Evolutionary conservation across 805 yeast genomes (phyloP).

Genomic region (Saturnispora sekii): DNA sequence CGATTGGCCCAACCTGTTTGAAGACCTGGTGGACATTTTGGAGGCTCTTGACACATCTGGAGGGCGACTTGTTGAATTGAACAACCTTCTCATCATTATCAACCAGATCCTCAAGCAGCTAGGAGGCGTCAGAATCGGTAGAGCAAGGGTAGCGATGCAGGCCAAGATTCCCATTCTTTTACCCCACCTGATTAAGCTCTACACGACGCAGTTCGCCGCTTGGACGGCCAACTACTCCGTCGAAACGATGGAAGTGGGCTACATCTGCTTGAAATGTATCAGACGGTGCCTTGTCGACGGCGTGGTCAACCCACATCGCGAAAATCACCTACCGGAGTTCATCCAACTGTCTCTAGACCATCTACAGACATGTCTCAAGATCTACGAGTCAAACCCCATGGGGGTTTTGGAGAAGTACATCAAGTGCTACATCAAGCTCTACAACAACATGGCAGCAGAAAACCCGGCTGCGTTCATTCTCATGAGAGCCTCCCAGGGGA

Average conservation of each 20-base stretch:
- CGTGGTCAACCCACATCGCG: constrained; percentile 57
- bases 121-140: constrained; percentile 72
- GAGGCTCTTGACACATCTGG: constrained; percentile 31
- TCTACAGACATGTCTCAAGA: constrained; percentile 43
- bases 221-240: constrained; percentile 48
- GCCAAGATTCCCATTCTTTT: constrained; percentile 55
- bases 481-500: constrained; percentile 51
- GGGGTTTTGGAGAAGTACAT: constrained; percentile 59
- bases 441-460: constrained; percentile 43
- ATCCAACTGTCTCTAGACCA: constrained; percentile 48
- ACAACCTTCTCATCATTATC: constrained; percentile 54
- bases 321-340: constrained; percentile 49
- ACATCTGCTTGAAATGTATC: constrained; percentile 63
- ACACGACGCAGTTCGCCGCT: constrained; percentile 46
- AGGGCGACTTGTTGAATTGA: constrained; percentile 40
- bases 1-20: constrained; percentile 79
- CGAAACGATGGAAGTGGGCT: constrained; percentile 62
- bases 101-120: constrained; percentile 73
- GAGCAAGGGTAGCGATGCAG: constrained; percentile 70
- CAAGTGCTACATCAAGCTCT: constrained; percentile 67
- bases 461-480: constrained; percentile 67
- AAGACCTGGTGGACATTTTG: constrained; percentile 41
- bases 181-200: constrained; percentile 50
- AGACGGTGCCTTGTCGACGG: constrained; percentile 73
- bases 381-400: constrained; percentile 40